Evolutionary conservation across 2,329 filamentous ascomycete species (phyloP).

Genomic region (Colletotrichum sp.): DNA sequence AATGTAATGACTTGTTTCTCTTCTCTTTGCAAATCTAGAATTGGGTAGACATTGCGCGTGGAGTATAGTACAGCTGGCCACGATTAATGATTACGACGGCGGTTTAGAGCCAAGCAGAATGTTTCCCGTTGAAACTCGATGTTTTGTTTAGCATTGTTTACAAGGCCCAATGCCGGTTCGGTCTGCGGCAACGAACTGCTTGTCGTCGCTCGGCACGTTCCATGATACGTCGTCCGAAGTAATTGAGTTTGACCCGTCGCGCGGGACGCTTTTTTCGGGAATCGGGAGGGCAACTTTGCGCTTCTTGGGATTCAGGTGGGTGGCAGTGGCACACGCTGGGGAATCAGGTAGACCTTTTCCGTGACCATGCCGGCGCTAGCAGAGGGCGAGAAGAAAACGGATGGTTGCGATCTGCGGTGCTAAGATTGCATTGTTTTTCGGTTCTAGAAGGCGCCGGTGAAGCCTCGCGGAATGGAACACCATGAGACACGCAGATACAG

Average conservation of each 20-base stretch:
- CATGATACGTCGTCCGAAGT: slow-evolving; percentile 2
- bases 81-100: not conserved
- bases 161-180: not conserved
- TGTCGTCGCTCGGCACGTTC: not conserved
- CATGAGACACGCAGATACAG: not conserved
- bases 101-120: not conserved
- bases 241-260: not conserved
- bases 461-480: not conserved
- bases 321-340: not conserved
- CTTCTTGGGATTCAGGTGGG: not conserved
- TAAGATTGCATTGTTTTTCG: not conserved
- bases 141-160: not conserved
- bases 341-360: not conserved
- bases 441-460: not conserved
- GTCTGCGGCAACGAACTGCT: not conserved
- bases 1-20: not conserved
- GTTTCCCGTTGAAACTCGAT: not conserved
- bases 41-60: not conserved
- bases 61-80: not conserved
- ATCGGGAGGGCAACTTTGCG: not conserved
- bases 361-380: not conserved
- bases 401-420: not conserved
- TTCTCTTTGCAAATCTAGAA: not conserved
- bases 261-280: not conserved
- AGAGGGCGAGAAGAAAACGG: not conserved